phyloP scores from a whole-genome alignment of 495 filamentous ascomycete genomes.

The Podospora fimiseda region DNA sequence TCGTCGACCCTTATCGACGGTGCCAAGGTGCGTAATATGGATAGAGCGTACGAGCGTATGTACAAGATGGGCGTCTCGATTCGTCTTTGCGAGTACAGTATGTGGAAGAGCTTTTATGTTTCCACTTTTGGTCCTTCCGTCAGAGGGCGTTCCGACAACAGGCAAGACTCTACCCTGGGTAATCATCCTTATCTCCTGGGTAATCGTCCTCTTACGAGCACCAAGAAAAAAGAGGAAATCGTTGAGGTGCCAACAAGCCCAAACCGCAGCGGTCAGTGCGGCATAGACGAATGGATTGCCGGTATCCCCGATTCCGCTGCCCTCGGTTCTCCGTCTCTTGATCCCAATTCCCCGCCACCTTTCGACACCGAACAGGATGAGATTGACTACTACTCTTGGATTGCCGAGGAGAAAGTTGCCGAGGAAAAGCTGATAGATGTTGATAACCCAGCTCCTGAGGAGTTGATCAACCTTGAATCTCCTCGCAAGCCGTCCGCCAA shows the following conservation, averaged over 20 bases:
- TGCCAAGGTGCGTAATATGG: not conserved
- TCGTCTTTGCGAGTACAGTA: constrained; percentile 16
- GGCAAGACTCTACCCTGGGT: not conserved
- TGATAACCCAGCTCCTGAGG: not conserved
- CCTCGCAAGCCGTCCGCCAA: too few relatives aligned
- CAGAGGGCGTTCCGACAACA: not conserved
- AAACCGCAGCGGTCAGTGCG: not conserved
- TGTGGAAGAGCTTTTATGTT: not conserved
- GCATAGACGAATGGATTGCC: not conserved
- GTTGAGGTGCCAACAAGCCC: not conserved
- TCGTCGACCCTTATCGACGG: constrained; percentile 13
- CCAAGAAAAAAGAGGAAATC: not conserved
- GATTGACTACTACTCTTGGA: not conserved
- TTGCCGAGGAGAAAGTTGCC: not conserved
- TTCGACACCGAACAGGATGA: not conserved
- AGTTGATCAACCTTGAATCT: not conserved
- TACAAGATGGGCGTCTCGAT: constrained; percentile 14
- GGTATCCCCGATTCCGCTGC: not conserved
- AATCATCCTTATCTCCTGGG: not conserved
- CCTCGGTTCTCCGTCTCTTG: not conserved
- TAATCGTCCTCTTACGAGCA: not conserved
- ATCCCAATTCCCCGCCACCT: not conserved
- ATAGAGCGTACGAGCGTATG: constrained; percentile 12
- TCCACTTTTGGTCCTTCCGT: constrained; percentile 5
- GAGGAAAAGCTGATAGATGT: constrained; percentile 1